Evolutionary conservation across 768 basidiomycete genomes (phyloP), one percentile per base, ranked within the genome.

Genomic region (Hypholoma sublateritium): DNA sequence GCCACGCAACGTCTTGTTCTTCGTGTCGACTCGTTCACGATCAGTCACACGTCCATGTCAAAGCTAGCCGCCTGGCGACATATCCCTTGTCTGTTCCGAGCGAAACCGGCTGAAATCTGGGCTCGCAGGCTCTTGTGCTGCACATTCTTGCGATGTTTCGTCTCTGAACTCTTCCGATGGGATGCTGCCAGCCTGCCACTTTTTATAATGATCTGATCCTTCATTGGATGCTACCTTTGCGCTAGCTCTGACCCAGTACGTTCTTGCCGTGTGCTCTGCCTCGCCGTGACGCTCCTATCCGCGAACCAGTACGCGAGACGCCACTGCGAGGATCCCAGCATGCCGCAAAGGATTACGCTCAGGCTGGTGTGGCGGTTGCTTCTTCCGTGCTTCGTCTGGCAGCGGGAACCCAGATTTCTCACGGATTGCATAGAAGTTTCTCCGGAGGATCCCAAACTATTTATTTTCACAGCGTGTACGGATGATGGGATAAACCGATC

Each of bases 401-500:
- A 56, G 35, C 45, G 41, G 32, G 44, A 50, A 6, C 46, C 13
- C 9, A 55, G 39, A 21, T 58, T 37, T 61, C 62, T 55, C 63
- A 65, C 66, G 63, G 64, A 63, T 67, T 63, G 32, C 59, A 61
- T 28, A 55, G 50, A 58, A 55, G 63, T 59, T 65, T 43, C 56
- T 58, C 51, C 57, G 61, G 56, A 61, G 62, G 65, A 67, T 69
- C 63, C 56, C 59, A 51, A 45, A 36, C n/a, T 17, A 53, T 55
- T 56, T 56, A 50, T 51, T 53, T 48, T 58, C 60, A 59, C 58
- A 56, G 50, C 51, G 28, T 32, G 28, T 32, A 32, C 28, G 28
- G 28, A 59, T 39, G 51, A 63, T 56, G 64, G 62, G 53, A 63
- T 67, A 67, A 67, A 67, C 69, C 68, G 70, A 71, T 72, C 70